These are phyloP conservation scores for Penstemon newberryi DNA, from an alignment of 257 asterid genomes.

Conservation along the genomic window DNA sequence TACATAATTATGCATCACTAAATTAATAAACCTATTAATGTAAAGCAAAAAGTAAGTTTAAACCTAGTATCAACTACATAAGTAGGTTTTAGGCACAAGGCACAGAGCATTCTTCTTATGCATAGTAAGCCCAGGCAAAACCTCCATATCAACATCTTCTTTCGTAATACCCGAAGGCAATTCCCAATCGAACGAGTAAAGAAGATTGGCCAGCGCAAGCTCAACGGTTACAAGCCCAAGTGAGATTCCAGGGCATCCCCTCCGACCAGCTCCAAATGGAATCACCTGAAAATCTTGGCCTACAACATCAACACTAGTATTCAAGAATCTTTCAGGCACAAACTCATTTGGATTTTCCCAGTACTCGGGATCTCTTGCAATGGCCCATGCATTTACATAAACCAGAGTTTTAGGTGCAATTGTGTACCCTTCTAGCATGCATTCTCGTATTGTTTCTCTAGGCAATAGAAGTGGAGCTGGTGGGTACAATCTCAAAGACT, in stretches of 20 bases:
- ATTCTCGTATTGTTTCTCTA: conserved; percentile 23
- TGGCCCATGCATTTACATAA: conserved; percentile 32
- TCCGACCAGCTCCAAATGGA: conserved; percentile 35
- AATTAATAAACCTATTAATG: no score
- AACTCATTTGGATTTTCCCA: conserved; percentile 32
- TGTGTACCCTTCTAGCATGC: conserved; percentile 24
- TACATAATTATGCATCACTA: no score
- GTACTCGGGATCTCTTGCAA: conserved; percentile 25
- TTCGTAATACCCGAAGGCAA: conserved; percentile 24
- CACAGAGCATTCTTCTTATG: conserved; percentile 26
- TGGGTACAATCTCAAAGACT: conserved; percentile 21
- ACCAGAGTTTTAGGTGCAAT: conserved; percentile 33
- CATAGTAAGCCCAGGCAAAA: conserved; percentile 29
- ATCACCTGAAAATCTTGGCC: conserved; percentile 27
- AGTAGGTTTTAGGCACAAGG: conserved; percentile 17
- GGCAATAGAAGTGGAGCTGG: conserved; percentile 34
- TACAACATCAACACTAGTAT: conserved; percentile 6
- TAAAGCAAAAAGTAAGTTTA: no score
- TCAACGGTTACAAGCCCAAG: conserved; percentile 28
- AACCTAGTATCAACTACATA: no score
- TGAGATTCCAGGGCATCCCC: conserved; percentile 33
- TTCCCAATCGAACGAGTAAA: conserved; percentile 27
- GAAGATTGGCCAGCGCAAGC: conserved; percentile 32
- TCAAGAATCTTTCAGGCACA: conserved; percentile 32
- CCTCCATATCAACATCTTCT: conserved; percentile 26